phyloP scores from a whole-genome alignment of 441 rosid species.

The Oxalis stricta region DNA sequence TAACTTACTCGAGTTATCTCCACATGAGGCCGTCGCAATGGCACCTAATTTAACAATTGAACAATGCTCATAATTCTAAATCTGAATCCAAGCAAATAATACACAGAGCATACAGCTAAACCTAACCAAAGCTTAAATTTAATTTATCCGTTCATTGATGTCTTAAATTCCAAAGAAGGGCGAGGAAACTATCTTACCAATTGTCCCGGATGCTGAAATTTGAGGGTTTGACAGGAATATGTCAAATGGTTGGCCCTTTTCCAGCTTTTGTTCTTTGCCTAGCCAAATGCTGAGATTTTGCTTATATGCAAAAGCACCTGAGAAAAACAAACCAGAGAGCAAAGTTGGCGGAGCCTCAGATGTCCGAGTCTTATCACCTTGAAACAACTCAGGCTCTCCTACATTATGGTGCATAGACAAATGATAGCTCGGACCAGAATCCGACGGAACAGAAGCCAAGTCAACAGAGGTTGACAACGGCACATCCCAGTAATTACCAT shows the following conservation, averaged over 20 bases:
- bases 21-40: conserved; percentile 40
- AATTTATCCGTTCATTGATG: too few relatives aligned
- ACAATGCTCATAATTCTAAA: background rate
- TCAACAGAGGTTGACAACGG: conserved; percentile 60
- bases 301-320: conserved; percentile 49
- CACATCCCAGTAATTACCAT: conserved; percentile 73
- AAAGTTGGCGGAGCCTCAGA: conserved; percentile 36
- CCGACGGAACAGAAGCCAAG: conserved; percentile 59
- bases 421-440: conserved; percentile 57
- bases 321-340: conserved; percentile 53
- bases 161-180: too few relatives aligned
- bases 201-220: conserved; percentile 54
- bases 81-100: background rate
- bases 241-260: conserved; percentile 61
- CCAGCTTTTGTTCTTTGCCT: conserved; percentile 43
- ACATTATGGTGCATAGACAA: conserved; percentile 49
- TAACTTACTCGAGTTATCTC: conserved; percentile 45
- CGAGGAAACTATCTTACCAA: conserved; percentile 37
- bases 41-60: conserved; percentile 31
- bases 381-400: conserved; percentile 34
- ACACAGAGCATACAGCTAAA: background rate
- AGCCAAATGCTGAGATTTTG: conserved; percentile 63
- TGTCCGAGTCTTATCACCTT: conserved; percentile 22
- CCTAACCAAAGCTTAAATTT: too few relatives aligned
- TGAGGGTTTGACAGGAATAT: conserved; percentile 67